Evolutionary conservation across 164 flowering plant species (phyloP), one percentile per base, ranked within the genome.

Genomic region (Magnolia changhungtana): DNA sequence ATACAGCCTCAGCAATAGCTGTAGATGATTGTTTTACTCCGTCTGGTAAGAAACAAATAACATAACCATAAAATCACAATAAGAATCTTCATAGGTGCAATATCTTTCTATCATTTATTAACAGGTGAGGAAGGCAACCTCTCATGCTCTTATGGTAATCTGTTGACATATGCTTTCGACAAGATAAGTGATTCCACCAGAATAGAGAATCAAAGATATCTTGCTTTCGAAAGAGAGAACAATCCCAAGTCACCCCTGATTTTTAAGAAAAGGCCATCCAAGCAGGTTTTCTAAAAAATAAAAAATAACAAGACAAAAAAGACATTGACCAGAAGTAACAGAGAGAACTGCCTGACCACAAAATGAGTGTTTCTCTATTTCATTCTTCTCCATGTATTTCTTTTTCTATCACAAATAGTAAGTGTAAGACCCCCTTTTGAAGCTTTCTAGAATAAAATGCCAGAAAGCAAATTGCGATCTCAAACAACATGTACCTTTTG

Each of bases 1-100:
- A 75, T 21, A 94, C 90, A 64, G 93, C 89, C 74, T 90, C 98
- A 1, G 74, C 24, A 78, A 96, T 86, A 52, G 94, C 94, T 74
- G 85, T 74, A 75, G 91, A 87, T 50, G 93, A 83, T 80, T 87
- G 86, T 19, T 79, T 84, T 68, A 90, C 83, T 71, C 86, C 90
- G 70, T 90, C 95, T 83, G 79, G 23, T 71, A 23, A 64, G 66
- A 31, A 65, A 69, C 51, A 63, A 63, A 50, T n/a, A 63, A 72
- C 52, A 71, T 24, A n/a, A 63, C 19, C 67, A 75, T 72, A 67
- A 72, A 37, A 45, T 37, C 67, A 24, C 21, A 76, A 59, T 49
- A 45, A 49, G 16, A 70, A 16, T 70, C 45, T 24, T 45, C 9
- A 3, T 70, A 50, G n/a, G 11, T 70, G 18, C 49, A 49, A 70